A percentile compares a stretch with the other conserved stretches of the same genome.
These are phyloP conservation scores for Wickerhamiella sergipiensis DNA, from an alignment of 805 yeast species.

Conservation along the genomic window DNA sequence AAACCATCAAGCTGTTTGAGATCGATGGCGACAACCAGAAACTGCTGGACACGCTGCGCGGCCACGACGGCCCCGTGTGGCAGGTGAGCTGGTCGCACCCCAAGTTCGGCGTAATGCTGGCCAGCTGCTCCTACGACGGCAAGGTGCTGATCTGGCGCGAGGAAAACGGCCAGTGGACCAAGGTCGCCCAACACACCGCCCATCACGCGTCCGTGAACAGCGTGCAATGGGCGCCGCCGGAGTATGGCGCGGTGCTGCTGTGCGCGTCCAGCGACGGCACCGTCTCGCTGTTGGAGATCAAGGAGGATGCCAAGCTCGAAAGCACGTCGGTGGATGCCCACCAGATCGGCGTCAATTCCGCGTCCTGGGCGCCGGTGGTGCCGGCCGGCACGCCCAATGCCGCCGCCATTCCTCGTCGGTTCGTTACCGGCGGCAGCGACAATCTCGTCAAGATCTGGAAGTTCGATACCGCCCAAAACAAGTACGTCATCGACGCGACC, in stretches of 20 bases:
- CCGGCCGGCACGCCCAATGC: constrained; percentile 20
- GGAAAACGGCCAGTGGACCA: constrained; percentile 77
- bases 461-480: constrained; percentile 39
- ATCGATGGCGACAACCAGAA: constrained; percentile 75
- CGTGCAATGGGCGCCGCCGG: constrained; percentile 95
- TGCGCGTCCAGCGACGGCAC: constrained; percentile 91
- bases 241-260: constrained; percentile 80
- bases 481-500: constrained; percentile 58
- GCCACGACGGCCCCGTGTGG: constrained; percentile 98
- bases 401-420: constrained; percentile 37
- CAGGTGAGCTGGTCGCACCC: constrained; percentile 99
- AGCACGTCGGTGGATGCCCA: constrained; percentile 46
- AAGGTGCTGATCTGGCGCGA: constrained; percentile 91
- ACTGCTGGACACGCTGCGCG: constrained; percentile 70
- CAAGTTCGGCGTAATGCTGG: constrained; percentile 86
- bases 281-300: constrained; percentile 83
- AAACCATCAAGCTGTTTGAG: constrained; percentile 87
- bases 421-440: constrained; percentile 93
- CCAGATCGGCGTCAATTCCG: constrained; percentile 86
- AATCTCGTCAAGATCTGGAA: constrained; percentile 88
- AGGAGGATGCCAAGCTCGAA: constrained; percentile 57
- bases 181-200: constrained; percentile 70
- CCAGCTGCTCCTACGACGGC: constrained; percentile 93
- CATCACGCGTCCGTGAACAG: constrained; percentile 94
- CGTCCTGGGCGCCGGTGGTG: constrained; percentile 67